phyloP scores from a whole-genome alignment of 225 moss, liverwort and hornwort species.

The Lunularia cruciata region DNA sequence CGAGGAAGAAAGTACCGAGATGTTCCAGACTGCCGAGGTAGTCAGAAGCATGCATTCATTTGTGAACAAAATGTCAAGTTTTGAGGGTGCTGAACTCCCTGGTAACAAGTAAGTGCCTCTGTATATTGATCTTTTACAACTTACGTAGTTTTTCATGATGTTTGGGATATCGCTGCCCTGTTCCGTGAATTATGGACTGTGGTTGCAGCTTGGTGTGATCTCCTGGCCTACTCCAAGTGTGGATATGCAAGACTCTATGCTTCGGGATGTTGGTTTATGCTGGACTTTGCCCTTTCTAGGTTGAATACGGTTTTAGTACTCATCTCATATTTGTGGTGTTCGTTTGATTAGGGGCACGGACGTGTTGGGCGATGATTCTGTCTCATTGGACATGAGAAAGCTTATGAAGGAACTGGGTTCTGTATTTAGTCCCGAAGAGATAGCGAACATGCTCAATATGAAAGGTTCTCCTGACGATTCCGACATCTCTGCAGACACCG shows the following conservation, averaged over 20 bases:
- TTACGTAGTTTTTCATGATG: not conserved
- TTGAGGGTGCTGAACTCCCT: constrained; percentile 94
- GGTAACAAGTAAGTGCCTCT: constrained; percentile 46
- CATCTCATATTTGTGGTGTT: not conserved
- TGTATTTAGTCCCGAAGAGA: constrained; percentile 55
- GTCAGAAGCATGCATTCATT: constrained; percentile 80
- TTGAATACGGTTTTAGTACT: not conserved
- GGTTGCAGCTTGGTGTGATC: not conserved
- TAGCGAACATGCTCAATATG: constrained; percentile 34
- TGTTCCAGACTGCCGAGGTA: constrained; percentile 66
- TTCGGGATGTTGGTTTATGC: too few relatives aligned
- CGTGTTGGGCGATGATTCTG: constrained; percentile 34
- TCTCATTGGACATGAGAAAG: constrained; percentile 62
- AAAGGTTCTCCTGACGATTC: constrained; percentile 39
- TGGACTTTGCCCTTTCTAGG: too few relatives aligned
- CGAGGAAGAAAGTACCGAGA: constrained; percentile 36
- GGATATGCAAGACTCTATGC: not conserved
- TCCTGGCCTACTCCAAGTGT: not conserved
- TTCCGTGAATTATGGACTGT: too few relatives aligned
- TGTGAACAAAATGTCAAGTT: constrained; percentile 86
- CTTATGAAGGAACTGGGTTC: constrained; percentile 75
- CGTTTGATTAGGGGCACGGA: not conserved
- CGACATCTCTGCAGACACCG: constrained; percentile 61
- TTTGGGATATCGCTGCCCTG: not conserved
- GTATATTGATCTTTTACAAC: too few relatives aligned